Evolutionary conservation across 768 basidiomycete genomes (phyloP).

Genomic region (Lentinula guzmanii): DNA sequence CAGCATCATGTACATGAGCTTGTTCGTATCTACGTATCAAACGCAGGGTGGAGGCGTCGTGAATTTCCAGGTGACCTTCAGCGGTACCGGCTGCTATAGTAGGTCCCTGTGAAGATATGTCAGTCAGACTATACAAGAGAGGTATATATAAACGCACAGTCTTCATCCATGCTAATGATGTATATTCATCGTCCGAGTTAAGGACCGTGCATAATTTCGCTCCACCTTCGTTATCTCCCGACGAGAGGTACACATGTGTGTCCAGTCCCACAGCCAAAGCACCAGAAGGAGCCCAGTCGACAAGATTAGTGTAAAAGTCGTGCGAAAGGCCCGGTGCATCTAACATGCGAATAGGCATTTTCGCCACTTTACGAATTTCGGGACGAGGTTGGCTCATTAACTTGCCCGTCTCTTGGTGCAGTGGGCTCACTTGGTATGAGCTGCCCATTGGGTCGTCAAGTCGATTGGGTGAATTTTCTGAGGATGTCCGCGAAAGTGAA

Average conservation of each 20-base stretch:
- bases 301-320: slow-evolving; percentile 75
- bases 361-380: slow-evolving; percentile 51
- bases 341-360: slow-evolving; percentile 71
- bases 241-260: slow-evolving; percentile 72
- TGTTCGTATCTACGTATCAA: slow-evolving; percentile 52
- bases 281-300: slow-evolving; percentile 73
- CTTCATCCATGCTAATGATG: slow-evolving; percentile 67
- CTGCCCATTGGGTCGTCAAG: slow-evolving; percentile 62
- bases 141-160: slow-evolving; percentile 22
- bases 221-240: slow-evolving; percentile 57
- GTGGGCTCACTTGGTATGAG: slow-evolving; percentile 62
- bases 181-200: slow-evolving; percentile 45
- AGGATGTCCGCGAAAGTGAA: slow-evolving; percentile 30
- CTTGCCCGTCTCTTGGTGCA: slow-evolving; percentile 53
- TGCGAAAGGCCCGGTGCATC: slow-evolving; percentile 78
- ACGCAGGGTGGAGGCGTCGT: slow-evolving; percentile 55
- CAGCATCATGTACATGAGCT: slow-evolving; percentile 36
- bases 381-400: slow-evolving; percentile 59
- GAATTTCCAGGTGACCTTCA: slow-evolving; percentile 61
- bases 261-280: slow-evolving; percentile 68
- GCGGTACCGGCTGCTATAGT: slow-evolving; percentile 67
- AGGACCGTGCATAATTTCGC: slow-evolving; percentile 61
- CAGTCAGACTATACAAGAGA: neutral
- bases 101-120: slow-evolving; percentile 33
- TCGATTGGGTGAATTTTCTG: slow-evolving; percentile 23